Conservation (phyloP, 495 filamentous ascomycete species). For the Xylaria cubensis region DNA sequence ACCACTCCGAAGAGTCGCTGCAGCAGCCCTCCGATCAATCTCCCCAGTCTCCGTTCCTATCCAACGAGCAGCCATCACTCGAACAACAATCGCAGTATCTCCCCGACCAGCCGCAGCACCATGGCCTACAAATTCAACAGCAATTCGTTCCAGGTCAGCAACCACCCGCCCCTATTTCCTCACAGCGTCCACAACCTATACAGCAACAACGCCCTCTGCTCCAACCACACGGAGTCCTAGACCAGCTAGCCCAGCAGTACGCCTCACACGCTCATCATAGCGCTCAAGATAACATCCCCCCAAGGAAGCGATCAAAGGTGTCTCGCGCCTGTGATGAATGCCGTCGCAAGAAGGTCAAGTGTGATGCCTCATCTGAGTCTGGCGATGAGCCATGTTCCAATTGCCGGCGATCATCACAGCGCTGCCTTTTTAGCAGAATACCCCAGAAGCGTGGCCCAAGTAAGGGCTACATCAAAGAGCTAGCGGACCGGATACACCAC, state of each 20-base stretch:
- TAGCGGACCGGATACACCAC: constrained; percentile 84
- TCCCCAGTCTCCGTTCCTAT: constrained; percentile 19
- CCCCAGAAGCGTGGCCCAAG: constrained; percentile 95
- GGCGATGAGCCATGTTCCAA: constrained; percentile 83
- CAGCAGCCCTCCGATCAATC: constrained; percentile 17
- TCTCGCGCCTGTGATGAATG: constrained; percentile 96
- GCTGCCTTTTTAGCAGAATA: constrained; percentile 88
- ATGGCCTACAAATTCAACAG: constrained; percentile 34
- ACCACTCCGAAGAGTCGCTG: constrained; percentile 17
- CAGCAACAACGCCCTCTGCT: constrained; percentile 41
- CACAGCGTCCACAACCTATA: constrained; percentile 41
- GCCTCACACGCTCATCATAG: constrained; percentile 32
- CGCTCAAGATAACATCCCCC: constrained; percentile 67
- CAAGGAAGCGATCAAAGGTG: constrained; percentile 86
- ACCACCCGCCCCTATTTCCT: constrained; percentile 31
- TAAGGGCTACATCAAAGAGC: constrained; percentile 98
- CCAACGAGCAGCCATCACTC: constrained; percentile 35
- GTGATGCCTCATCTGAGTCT: constrained; percentile 83
- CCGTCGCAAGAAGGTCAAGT: constrained; percentile 94
- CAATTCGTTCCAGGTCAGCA: constrained; percentile 39
- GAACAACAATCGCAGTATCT: constrained; percentile 33
- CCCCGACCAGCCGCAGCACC: constrained; percentile 29
- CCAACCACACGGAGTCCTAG: constrained; percentile 36
- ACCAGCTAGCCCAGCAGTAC: constrained; percentile 34
- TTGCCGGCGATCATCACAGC: constrained; percentile 77